Evolutionary conservation across 805 yeast species (phyloP).

Genomic region (Monosporozyma siamensis): DNA sequence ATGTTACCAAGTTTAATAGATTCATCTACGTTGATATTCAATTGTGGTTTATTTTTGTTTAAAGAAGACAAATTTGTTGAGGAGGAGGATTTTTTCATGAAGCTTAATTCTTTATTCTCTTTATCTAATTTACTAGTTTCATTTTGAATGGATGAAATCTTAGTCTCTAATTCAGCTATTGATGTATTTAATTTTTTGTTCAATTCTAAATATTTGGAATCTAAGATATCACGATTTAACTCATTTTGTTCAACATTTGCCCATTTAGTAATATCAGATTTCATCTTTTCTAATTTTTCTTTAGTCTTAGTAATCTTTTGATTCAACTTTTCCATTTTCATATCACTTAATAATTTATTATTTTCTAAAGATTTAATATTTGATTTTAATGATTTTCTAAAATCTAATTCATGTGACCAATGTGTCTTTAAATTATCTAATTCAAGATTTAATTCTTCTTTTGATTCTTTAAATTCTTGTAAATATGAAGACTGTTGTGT

Average conservation of each 20-base stretch:
- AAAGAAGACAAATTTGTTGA: constrained; percentile 4
- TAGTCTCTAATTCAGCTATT: constrained; percentile 7
- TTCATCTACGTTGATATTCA: background rate
- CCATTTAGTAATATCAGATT: constrained; percentile 25
- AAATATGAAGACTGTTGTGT: constrained; percentile 19
- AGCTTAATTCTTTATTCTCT: constrained; percentile 18
- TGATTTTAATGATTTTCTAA: constrained; percentile 26
- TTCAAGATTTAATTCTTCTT: constrained; percentile 22
- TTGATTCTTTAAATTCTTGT: constrained; percentile 26
- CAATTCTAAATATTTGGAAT: constrained; percentile 9
- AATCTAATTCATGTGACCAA: constrained; percentile 28
- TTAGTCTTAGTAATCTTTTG: constrained; percentile 21
- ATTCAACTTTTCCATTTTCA: constrained; percentile 23
- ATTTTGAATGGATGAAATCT: constrained; percentile 13
- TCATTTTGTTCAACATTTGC: constrained; percentile 12
- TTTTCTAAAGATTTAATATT: constrained; percentile 29
- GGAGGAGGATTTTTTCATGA: constrained; percentile 12
- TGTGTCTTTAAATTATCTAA: constrained; percentile 24
- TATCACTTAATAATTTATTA: constrained; percentile 25
- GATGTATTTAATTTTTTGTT: constrained; percentile 7
- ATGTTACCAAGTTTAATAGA: constrained; percentile 4
- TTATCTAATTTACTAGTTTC: constrained; percentile 13
- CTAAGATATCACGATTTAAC: constrained; percentile 10
- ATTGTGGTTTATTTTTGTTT: background rate
- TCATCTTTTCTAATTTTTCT: constrained; percentile 21